Evolutionary conservation across 495 filamentous ascomycete genomes (phyloP).

Genomic region (Monascus purpureus): DNA sequence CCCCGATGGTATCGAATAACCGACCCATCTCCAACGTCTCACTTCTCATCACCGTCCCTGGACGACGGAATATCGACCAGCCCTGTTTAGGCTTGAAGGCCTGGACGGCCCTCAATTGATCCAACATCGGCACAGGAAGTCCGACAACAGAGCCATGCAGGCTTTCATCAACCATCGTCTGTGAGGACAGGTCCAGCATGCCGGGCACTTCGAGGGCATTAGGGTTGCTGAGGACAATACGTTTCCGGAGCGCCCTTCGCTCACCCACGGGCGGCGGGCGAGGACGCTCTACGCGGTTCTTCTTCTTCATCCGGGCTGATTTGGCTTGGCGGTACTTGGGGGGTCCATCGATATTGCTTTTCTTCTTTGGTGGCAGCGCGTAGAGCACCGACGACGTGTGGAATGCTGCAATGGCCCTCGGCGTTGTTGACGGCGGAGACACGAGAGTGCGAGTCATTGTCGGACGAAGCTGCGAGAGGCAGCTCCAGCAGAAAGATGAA

Average conservation of each 20-base stretch:
- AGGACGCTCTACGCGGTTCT: slow-evolving; percentile 16
- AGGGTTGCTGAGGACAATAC: slow-evolving; percentile 80
- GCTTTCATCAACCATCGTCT: slow-evolving; percentile 37
- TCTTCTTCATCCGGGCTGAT: slow-evolving; percentile 36
- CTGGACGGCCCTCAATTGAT: slow-evolving; percentile 65
- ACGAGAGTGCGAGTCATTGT: slow-evolving; percentile 29
- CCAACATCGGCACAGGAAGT: slow-evolving; percentile 54
- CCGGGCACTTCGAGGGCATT: slow-evolving; percentile 69
- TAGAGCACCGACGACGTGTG: slow-evolving; percentile 26
- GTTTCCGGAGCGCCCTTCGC: slow-evolving; percentile 74
- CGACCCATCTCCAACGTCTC: slow-evolving; percentile 60
- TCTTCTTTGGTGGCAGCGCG: slow-evolving; percentile 28
- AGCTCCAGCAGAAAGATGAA: slow-evolving; percentile 53
- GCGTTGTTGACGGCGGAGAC: slow-evolving; percentile 18
- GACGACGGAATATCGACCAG: slow-evolving; percentile 75
- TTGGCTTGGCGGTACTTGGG: slow-evolving; percentile 25
- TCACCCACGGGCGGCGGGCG: slow-evolving; percentile 56
- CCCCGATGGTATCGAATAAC: slow-evolving; percentile 38
- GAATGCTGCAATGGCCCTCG: slow-evolving; percentile 27
- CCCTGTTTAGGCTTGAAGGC: slow-evolving; percentile 86
- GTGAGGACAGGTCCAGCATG: slow-evolving; percentile 42
- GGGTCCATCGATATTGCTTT: slow-evolving; percentile 11
- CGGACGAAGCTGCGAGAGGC: slow-evolving; percentile 38
- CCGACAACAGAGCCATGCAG: slow-evolving; percentile 51
- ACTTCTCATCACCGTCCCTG: slow-evolving; percentile 56